Base-by-base conservation (phyloP, 257 asterid species). In the Striga asiatica region DNA sequence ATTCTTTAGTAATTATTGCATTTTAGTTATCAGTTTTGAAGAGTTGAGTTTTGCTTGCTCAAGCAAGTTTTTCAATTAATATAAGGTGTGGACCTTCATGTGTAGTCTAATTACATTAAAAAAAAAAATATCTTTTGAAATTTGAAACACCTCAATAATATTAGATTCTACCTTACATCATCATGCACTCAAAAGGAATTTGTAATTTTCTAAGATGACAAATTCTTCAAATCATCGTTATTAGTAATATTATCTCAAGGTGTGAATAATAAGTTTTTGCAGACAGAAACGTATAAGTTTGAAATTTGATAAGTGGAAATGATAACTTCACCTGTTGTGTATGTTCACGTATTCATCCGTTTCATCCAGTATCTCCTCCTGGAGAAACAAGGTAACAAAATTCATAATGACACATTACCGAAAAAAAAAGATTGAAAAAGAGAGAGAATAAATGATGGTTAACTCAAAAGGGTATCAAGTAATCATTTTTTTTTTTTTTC, bases 291-390 rank as follows among this genome's bases (percentile, higher is more conserved):
- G n/a, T n/a, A n/a, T n/a, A n/a, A n/a, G n/a, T n/a, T n/a, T n/a
- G n/a, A n/a, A n/a, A n/a, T n/a, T n/a, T n/a, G n/a, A n/a, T n/a
- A n/a, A n/a, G n/a, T 10, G 14, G 60, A 22, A 47, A 27, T 56
- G 23, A 24, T 17, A 11, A 35, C 5, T 21, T 72, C 71, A 91
- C 98, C 88, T 81, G 78, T 92, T 92, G 79, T 92, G 98, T 69
- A 92, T 92, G 82, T 92, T 88, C 35, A 92, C 98, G 20, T 91
- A 91, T 67, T 91, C 97, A 29, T 91, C 98, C 3, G 98, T 91
- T 71, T 91, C 98, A 41, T 91, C 98, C 53, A 92, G 73, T 75
- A 92, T 92, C 85, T 92, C 98, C 89, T 92, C 98, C 97, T 92
- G 81, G 55, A 21, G 29, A 42, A 53, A 52, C 16, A 9, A 2